phyloP scores from a whole-genome alignment of 169 alveolate genomes.

The Sarcocystis neurona region DNA sequence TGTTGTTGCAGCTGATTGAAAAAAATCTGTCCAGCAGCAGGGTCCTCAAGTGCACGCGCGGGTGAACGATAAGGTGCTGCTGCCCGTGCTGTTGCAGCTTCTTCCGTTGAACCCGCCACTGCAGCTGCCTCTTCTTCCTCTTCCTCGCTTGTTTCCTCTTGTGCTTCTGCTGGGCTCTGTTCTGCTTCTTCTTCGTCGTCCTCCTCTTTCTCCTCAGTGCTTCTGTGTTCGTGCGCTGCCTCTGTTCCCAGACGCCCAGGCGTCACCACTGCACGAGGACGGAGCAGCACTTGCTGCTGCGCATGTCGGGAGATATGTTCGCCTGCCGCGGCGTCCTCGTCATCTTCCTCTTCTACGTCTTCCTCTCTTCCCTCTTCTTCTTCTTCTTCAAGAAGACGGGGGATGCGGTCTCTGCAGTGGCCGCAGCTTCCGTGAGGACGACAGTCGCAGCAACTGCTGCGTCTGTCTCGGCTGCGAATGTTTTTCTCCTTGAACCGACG shows the following conservation, averaged over 20 bases:
- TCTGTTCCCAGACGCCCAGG: too few species aligned
- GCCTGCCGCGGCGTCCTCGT: neutral
- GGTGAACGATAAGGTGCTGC: neutral
- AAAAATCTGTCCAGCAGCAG: too few species aligned
- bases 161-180: neutral
- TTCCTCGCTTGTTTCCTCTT: neutral
- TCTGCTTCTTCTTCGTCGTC: neutral
- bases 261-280: too few species aligned
- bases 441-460: too few species aligned
- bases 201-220: neutral
- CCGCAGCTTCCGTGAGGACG: neutral
- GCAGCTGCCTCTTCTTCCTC: neutral
- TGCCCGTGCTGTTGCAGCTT: neutral
- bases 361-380: neutral
- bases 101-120: neutral
- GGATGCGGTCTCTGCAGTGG: constrained; percentile 7
- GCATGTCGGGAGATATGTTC: too few species aligned
- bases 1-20: too few species aligned
- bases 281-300: too few species aligned
- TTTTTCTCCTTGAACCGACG: too few species aligned
- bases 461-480: too few species aligned
- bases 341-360: neutral
- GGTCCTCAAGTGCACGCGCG: too few species aligned
- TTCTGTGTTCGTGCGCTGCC: too few species aligned
- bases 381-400: neutral